Base-by-base conservation (phyloP, 1,139 yeast species). In the Nakaseomyces glabratus region DNA sequence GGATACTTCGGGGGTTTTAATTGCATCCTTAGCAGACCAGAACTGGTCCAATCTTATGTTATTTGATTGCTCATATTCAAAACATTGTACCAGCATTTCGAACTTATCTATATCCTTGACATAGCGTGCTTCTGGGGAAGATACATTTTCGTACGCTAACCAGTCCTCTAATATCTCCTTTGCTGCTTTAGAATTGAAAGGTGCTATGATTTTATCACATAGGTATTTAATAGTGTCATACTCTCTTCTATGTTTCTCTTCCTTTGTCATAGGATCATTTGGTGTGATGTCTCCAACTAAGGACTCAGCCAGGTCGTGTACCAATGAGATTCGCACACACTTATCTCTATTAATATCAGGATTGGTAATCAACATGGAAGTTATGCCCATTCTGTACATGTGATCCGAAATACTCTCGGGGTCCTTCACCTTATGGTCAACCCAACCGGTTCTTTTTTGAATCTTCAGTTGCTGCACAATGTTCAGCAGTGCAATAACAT, bases 241-340 rank as follows among this genome's bases (percentile, higher is more conserved):
- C 55, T 90, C 98, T 39, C 97, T 69, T 41, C 82, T 70, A 54
- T 85, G 94, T 58, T 90, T 90, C 48, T 75, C 82, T 21, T 61
- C 66, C 52, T 81, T 81, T 28, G 74, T 58, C 15, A 82, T 74
- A 0, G 71, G 72, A 42, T 78, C 93, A 51, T 72, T 73, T 10
- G 98, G 98, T 1, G 95, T 88, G 39, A 90, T 85, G 56, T 90
- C 98, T 10, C 97, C 97, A 8, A 90, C 97, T 24, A 90, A 63
- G 5, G 88, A 62, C 62, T 90, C 98, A 8, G 98, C 97, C 52
- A 90, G 80, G 57, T 90, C 98, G 60, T 90, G 98, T 26, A 86
- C 77, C 30, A 86, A 64, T 1, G 97, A 86, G 35, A 90, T 86
- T 58, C 82, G 80, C 35, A 78, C 81, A 65, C 97, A 86, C 46